Percentiles rank a stretch among this genome's conserved stretches.
These are phyloP conservation scores for Torulaspora franciscae DNA, from an alignment of 805 yeast species.

Conservation along the genomic window DNA sequence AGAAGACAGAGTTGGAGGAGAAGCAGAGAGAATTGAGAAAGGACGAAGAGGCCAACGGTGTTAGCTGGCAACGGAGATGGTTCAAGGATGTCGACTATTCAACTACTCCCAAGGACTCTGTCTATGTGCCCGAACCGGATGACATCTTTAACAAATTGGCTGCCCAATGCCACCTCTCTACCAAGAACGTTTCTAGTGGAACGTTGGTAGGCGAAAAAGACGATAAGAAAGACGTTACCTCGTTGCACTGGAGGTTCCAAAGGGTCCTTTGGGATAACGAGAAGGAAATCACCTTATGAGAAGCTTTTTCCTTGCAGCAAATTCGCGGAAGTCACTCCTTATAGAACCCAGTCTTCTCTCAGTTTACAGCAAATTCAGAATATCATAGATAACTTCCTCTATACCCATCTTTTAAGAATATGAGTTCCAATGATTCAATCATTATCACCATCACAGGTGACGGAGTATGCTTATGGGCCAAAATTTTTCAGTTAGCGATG, in stretches of 20 bases:
- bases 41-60: constrained; percentile 60
- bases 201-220: constrained; percentile 50
- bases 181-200: constrained; percentile 65
- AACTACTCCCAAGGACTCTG: constrained; percentile 25
- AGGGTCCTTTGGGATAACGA: constrained; percentile 54
- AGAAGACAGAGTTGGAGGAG: constrained; percentile 76
- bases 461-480: constrained; percentile 5
- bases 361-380: background rate
- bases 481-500: constrained; percentile 19
- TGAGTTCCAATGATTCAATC: background rate
- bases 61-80: constrained; percentile 77
- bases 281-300: constrained; percentile 42
- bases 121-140: constrained; percentile 24
- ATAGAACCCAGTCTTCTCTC: background rate
- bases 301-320: background rate
- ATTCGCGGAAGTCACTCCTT: background rate
- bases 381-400: background rate
- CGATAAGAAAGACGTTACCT: constrained; percentile 43
- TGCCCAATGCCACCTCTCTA: constrained; percentile 51
- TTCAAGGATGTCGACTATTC: constrained; percentile 51
- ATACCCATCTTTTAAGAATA: background rate
- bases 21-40: constrained; percentile 78
- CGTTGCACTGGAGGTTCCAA: constrained; percentile 66
- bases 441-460: constrained; percentile 2
- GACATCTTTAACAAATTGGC: constrained; percentile 42